These are phyloP conservation scores for Wilcoxina mikolae DNA, from an alignment of 495 filamentous ascomycete species.

Conservation along the genomic window DNA sequence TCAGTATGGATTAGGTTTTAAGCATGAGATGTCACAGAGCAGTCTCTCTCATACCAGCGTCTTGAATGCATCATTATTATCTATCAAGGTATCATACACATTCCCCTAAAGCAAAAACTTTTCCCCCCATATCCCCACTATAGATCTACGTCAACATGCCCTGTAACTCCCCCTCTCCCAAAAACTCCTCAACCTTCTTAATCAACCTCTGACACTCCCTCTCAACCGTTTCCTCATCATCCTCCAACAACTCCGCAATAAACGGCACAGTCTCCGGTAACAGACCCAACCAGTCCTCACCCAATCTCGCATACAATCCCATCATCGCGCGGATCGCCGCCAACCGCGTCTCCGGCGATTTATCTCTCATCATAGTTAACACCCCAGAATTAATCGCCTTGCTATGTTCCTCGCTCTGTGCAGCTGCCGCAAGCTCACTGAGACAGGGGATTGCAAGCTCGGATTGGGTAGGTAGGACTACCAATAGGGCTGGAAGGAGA, in stretches of 20 bases:
- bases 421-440: constrained; percentile 59
- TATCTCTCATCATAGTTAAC: constrained; percentile 59
- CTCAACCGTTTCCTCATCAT: constrained; percentile 87
- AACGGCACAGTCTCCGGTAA: constrained; percentile 89
- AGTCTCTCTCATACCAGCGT: too few relatives aligned
- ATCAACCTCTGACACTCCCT: constrained; percentile 76
- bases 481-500: constrained; percentile 51
- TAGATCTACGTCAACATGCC: constrained; percentile 84
- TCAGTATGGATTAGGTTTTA: too few relatives aligned
- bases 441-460: constrained; percentile 37
- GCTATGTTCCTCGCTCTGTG: constrained; percentile 69
- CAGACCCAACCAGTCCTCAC: constrained; percentile 81
- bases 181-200: constrained; percentile 64
- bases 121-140: too few relatives aligned
- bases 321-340: constrained; percentile 68
- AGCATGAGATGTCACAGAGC: too few relatives aligned
- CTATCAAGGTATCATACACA: too few relatives aligned
- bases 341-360: constrained; percentile 48
- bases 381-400: constrained; percentile 68
- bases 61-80: too few relatives aligned
- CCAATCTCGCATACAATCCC: constrained; percentile 57
- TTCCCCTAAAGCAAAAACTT: too few relatives aligned
- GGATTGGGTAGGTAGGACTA: constrained; percentile 48
- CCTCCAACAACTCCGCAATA: constrained; percentile 86
- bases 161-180: constrained; percentile 69